These are phyloP conservation scores for Dryadomyces sulphureus DNA, from an alignment of 2,329 filamentous ascomycete species.

Conservation along the genomic window DNA sequence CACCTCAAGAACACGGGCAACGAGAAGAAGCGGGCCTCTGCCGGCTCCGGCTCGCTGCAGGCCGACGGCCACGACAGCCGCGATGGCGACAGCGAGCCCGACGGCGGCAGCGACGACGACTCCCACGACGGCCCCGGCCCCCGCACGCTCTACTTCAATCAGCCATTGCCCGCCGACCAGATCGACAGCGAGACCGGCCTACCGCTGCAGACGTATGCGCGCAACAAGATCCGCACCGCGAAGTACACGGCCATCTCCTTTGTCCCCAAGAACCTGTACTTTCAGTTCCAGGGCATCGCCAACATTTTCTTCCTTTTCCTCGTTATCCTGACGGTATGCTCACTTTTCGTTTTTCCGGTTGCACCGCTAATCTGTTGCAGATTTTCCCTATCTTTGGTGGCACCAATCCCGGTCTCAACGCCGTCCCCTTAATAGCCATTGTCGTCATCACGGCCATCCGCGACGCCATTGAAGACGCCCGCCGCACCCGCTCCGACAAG, in stretches of 20 bases:
- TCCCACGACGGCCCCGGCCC: constrained; percentile 24
- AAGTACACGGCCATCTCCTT: constrained; percentile 96
- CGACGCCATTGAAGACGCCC: constrained; percentile 90
- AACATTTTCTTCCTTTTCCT: constrained; percentile 98
- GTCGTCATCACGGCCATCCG: constrained; percentile 79
- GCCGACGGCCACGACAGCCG: constrained; percentile 20
- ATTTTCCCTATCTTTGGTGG: constrained; percentile 94
- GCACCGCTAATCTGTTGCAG: constrained; percentile 31
- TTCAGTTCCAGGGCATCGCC: constrained; percentile 96
- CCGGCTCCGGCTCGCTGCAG: constrained; percentile 17
- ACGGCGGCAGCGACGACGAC: constrained; percentile 19
- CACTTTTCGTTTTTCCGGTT: background rate
- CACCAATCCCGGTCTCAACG: constrained; percentile 74
- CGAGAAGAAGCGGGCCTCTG: constrained; percentile 53
- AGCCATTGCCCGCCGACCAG: constrained; percentile 58
- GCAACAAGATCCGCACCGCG: constrained; percentile 95
- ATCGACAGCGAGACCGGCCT: constrained; percentile 73
- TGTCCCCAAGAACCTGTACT: constrained; percentile 90
- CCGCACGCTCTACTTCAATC: constrained; percentile 70
- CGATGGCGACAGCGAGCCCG: constrained; percentile 20
- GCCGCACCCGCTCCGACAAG: constrained; percentile 78
- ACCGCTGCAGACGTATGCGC: constrained; percentile 53
- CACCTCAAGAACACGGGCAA: constrained; percentile 47
- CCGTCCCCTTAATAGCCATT: constrained; percentile 88
- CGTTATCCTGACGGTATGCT: constrained; percentile 81